Evolutionary conservation across 495 filamentous ascomycete genomes (phyloP).

Genomic region (Penicillium salamii): DNA sequence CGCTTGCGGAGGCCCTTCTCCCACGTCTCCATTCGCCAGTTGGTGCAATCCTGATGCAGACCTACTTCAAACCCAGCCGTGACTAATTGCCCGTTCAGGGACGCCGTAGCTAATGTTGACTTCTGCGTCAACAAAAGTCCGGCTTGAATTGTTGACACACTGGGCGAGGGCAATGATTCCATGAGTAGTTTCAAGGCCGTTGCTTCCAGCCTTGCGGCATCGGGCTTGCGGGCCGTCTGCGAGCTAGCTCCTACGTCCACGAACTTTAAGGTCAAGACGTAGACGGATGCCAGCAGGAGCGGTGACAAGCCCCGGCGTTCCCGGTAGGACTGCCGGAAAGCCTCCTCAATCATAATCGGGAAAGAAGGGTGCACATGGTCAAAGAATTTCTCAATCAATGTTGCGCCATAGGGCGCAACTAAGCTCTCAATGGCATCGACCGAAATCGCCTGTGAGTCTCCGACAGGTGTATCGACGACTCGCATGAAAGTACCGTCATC

Average conservation of each 20-base stretch:
- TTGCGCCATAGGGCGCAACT: constrained; percentile 76
- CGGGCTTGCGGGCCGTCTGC: constrained; percentile 62
- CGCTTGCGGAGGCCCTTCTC: constrained; percentile 57
- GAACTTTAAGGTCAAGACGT: constrained; percentile 87
- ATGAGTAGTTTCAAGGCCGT: constrained; percentile 69
- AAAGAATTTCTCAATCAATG: constrained; percentile 84
- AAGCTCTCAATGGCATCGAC: constrained; percentile 78
- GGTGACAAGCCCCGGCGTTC: constrained; percentile 77
- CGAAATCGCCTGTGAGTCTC: constrained; percentile 53
- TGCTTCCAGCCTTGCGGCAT: constrained; percentile 72
- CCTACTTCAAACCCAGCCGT: constrained; percentile 56
- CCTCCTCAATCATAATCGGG: constrained; percentile 82
- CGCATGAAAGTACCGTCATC: constrained; percentile 80
- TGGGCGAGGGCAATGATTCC: constrained; percentile 77
- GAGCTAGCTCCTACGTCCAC: constrained; percentile 73
- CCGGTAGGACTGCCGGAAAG: constrained; percentile 83
- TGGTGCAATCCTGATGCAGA: constrained; percentile 54
- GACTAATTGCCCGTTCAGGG: constrained; percentile 74
- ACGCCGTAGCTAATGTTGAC: constrained; percentile 81
- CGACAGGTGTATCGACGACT: constrained; percentile 36
- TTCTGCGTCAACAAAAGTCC: constrained; percentile 86
- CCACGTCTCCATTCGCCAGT: constrained; percentile 52
- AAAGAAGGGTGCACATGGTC: constrained; percentile 84
- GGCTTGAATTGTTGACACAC: constrained; percentile 90
- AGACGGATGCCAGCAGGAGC: constrained; percentile 82